A percentile compares a stretch with the other conserved stretches of the same genome.
phyloP scores from a whole-genome alignment of 192 early-diverging fungal genomes.

The Entomortierella parvispora region DNA sequence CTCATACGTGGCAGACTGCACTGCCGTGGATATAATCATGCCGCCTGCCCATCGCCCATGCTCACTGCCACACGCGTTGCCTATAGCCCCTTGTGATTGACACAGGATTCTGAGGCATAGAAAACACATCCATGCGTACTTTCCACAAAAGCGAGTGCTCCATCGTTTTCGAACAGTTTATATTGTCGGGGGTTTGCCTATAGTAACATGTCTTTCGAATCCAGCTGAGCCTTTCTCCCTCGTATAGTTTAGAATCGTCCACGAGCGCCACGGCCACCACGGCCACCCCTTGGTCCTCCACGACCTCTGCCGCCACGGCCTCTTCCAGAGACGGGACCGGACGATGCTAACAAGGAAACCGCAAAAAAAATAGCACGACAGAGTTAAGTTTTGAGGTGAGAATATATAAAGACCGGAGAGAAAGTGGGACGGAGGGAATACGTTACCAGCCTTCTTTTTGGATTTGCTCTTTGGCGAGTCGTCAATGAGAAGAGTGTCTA shows the following conservation, averaged over 20 bases:
- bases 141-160: no score
- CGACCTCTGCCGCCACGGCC: slow-evolving; percentile 79
- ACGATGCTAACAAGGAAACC: slow-evolving; percentile 31
- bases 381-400: not conserved
- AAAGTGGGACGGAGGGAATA: not conserved
- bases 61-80: no score
- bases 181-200: no score
- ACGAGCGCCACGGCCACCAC: slow-evolving; percentile 68
- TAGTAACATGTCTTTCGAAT: no score
- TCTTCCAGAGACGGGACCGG: slow-evolving; percentile 27
- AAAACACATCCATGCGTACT: no score
- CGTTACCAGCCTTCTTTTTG: slow-evolving; percentile 80
- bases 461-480: slow-evolving; percentile 93
- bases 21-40: no score
- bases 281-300: slow-evolving; percentile 76
- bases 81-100: no score
- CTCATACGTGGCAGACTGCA: no score
- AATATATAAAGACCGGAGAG: slow-evolving; percentile 2
- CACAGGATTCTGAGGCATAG: no score
- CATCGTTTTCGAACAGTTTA: no score
- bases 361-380: slow-evolving; percentile 1
- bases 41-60: no score
- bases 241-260: slow-evolving; percentile 33
- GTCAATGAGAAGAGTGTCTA: slow-evolving; percentile 96
- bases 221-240: not conserved